Evolutionary conservation across 179 eudicot genomes (phyloP).

Genomic region (Silene noctiflora): DNA sequence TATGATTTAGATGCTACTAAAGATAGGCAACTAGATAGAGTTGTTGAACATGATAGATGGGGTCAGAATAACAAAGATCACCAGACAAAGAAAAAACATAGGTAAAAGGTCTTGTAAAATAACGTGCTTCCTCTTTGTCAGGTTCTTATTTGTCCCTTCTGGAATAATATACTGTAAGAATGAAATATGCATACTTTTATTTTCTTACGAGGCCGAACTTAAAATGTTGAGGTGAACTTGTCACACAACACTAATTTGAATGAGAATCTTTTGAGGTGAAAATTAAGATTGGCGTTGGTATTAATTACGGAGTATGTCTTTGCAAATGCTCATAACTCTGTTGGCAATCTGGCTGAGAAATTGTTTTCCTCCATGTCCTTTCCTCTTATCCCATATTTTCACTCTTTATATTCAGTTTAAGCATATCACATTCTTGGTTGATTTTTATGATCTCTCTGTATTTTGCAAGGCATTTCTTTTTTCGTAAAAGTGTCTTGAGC

Average conservation of each 20-base stretch:
- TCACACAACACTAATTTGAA: slow-evolving; percentile 5
- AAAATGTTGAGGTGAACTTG: background rate
- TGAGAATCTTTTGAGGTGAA: background rate
- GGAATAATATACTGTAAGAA: background rate
- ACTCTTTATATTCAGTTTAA: background rate
- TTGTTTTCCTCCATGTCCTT: background rate
- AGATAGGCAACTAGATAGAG: slow-evolving; percentile 47
- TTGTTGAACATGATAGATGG: slow-evolving; percentile 39
- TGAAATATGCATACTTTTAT: background rate
- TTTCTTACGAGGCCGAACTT: background rate
- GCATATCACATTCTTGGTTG: slow-evolving; percentile 2
- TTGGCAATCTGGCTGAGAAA: background rate
- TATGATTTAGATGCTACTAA: slow-evolving; percentile 29
- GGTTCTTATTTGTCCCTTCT: background rate
- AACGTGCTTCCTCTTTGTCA: background rate
- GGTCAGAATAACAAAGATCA: slow-evolving; percentile 43
- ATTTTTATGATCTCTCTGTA: background rate
- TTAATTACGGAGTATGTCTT: background rate
- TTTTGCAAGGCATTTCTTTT: background rate
- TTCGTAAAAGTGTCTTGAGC: background rate
- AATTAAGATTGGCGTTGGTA: background rate
- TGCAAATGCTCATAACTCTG: background rate
- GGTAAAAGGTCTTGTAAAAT: slow-evolving; percentile 39
- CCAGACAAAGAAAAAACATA: slow-evolving; percentile 35
- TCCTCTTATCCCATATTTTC: background rate